Evolutionary conservation across 1,284 basidiomycete species (phyloP), one percentile per base, ranked within the genome.

Genomic region (Rhodotorula sp.): DNA sequence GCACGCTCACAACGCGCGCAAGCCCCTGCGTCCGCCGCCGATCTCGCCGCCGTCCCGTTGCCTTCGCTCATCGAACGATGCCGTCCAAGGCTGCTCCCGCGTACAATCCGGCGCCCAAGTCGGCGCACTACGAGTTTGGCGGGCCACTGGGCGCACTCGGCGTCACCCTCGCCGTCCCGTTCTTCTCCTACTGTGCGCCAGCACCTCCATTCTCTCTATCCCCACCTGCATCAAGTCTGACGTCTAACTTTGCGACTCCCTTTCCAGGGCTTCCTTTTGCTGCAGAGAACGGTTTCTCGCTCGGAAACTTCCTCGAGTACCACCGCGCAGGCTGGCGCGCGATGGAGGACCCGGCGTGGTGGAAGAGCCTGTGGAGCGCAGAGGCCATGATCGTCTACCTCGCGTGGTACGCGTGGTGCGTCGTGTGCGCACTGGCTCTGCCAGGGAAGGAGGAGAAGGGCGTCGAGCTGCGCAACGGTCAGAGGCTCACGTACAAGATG

Each of bases 381-480:
- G 84, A 93, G 68, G 94, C 91, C 0, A 81, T 87, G 23, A 79
- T 87, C 44, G 85, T 91, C 46, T 99, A 98, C 83, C 81, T 90
- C 65, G 91, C 81, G 0, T 99, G 96, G 96, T 98, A 98, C 82
- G 83, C 87, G 23, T 99, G 91, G 82, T 90, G 88, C 74, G 87
- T 98, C 55, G 81, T 88, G 3, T 87, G 91, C 14, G 97, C 94
- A 94, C 85, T 84, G 14, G 79, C 95, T 49, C 83, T 99, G 12
- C 97, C 97, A 0, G 95, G 93, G 12, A 90, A 93, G 75, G 87
- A 87, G 86, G 85, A 97, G 17, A 85, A 92, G 72, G 97, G 97
- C 19, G 88, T 86, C 13, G 84, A 86, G 27, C 82, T 98, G 76
- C 86, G 97, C 56, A 90, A 89, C 54, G 96, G 96, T 1, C 84